Evolutionary conservation across 2,329 filamentous ascomycete species (phyloP), one percentile per base, ranked within the genome.

Genomic region (Arachnomyces sp.): DNA sequence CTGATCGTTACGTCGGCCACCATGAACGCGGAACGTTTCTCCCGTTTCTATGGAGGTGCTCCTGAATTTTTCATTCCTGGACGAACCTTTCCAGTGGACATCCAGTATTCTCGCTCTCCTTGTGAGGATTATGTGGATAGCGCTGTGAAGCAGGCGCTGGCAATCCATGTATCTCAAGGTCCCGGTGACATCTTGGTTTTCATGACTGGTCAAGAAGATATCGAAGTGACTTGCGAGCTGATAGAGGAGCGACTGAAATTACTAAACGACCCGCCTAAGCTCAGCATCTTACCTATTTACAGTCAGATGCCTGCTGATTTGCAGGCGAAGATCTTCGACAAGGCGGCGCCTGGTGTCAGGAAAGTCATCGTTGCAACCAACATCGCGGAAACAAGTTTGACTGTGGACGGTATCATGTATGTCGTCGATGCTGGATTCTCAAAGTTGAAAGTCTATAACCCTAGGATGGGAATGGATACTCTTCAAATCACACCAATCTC

Each of bases 361-460:
- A 98, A 98, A 60, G 93, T 94, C 54, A 94, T 98, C 48, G 90
- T 98, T 31, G 92, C 93, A 1, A 98, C 92, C 25, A 98, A 98
- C 55, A 98, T 98, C 62, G 92, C 92, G 2, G 92, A 98, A 63
- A 98, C 92, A 0, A 94, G 88, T 72, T 71, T 98, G 66, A 98
- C 92, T 0, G 92, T 98, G 4, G 92, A 98, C 57, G 92, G 92
- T 49, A 98, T 98, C 64, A 96, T 96, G 82, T 98, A 94, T 55
- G 92, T 98, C 15, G 92, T 98, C 3, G 92, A 98, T 60, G 81
- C 86, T 2, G 92, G 92, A 0, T 98, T 90, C 62, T 94, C 88
- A 2, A 98, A 98, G 61, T 77, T 96, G 58, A 98, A 98, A 60
- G 92, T 98, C 3, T 98, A 96, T 66, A 98, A 98, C 55, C 89